These are phyloP conservation scores for Naegleria lovaniensis DNA, from an alignment of 208 protist species.

Conservation along the genomic window DNA sequence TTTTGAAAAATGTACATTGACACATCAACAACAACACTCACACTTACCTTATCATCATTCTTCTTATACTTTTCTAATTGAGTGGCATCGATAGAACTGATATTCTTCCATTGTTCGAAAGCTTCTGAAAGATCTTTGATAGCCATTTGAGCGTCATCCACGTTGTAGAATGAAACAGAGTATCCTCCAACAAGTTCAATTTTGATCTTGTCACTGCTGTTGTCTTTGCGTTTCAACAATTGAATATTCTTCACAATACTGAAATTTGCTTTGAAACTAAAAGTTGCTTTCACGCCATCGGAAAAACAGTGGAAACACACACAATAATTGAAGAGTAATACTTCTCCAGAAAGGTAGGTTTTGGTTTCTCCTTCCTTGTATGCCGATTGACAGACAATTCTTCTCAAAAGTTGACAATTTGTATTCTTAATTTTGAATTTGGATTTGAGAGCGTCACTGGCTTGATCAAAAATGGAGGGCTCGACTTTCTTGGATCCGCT, in stretches of 20 bases:
- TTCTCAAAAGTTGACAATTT: background rate
- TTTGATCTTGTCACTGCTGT: background rate
- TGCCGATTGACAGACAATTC: background rate
- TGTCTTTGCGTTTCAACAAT: background rate
- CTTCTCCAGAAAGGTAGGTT: background rate
- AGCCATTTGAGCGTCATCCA: background rate
- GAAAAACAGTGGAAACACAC: background rate
- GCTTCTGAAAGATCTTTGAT: background rate
- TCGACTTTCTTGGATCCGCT: background rate
- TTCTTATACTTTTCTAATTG: background rate
- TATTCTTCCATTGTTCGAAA: background rate
- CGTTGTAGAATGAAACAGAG: background rate
- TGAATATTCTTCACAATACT: background rate
- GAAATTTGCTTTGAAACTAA: background rate
- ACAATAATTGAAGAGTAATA: background rate
- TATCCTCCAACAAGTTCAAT: background rate
- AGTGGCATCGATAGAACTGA: background rate
- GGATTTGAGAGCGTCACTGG: background rate
- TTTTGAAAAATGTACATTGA: too few relatives aligned
- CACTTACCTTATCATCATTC: background rate
- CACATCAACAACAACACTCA: too few relatives aligned
- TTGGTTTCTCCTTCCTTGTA: background rate
- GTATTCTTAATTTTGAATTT: background rate
- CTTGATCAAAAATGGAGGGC: background rate
- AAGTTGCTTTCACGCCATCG: background rate